Evolutionary conservation across 305 asterid genomes (phyloP).

Genomic region (Plantago coronopus): DNA sequence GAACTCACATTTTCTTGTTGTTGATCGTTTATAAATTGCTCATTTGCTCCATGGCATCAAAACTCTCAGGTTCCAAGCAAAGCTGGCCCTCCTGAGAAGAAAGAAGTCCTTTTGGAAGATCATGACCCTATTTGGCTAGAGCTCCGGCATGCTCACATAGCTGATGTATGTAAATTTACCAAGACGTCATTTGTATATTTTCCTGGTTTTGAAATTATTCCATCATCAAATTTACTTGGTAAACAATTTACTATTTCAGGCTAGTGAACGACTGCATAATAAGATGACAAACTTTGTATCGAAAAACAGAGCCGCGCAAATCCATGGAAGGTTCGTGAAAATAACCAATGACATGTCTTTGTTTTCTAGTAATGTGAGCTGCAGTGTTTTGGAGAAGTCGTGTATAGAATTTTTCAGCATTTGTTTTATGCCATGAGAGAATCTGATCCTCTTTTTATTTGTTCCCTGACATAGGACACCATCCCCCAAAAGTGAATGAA

Average conservation of each 20-base stretch:
- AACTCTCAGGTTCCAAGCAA: slow-evolving; percentile 77
- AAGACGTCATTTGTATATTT: slow-evolving; percentile 14
- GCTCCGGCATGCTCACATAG: slow-evolving; percentile 97
- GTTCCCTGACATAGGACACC: slow-evolving; percentile 7
- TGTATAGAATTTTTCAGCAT: slow-evolving; percentile 1
- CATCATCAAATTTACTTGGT: slow-evolving; percentile 23
- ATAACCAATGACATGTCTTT: slow-evolving; percentile 21
- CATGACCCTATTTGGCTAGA: slow-evolving; percentile 99
- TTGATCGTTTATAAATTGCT: slow-evolving; percentile 19
- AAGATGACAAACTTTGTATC: slow-evolving; percentile 94
- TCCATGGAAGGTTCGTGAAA: slow-evolving; percentile 80
- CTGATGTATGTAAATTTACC: slow-evolving; percentile 67
- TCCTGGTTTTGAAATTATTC: slow-evolving; percentile 14
- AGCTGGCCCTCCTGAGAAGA: slow-evolving; percentile 79
- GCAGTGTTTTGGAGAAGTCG: neutral
- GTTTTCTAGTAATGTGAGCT: slow-evolving; percentile 21
- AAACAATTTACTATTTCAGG: slow-evolving; percentile 53
- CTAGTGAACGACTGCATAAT: slow-evolving; percentile 86
- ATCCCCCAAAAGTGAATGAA: slow-evolving; percentile 7
- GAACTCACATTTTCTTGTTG: slow-evolving; percentile 17
- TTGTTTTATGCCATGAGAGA: neutral
- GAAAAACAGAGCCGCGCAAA: slow-evolving; percentile 97
- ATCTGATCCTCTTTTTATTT: neutral
- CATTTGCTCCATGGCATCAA: slow-evolving; percentile 21
- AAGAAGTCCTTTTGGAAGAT: slow-evolving; percentile 96